Evolutionary conservation across 768 basidiomycete genomes (phyloP).

Genomic region (Gelatoporia subvermispora): DNA sequence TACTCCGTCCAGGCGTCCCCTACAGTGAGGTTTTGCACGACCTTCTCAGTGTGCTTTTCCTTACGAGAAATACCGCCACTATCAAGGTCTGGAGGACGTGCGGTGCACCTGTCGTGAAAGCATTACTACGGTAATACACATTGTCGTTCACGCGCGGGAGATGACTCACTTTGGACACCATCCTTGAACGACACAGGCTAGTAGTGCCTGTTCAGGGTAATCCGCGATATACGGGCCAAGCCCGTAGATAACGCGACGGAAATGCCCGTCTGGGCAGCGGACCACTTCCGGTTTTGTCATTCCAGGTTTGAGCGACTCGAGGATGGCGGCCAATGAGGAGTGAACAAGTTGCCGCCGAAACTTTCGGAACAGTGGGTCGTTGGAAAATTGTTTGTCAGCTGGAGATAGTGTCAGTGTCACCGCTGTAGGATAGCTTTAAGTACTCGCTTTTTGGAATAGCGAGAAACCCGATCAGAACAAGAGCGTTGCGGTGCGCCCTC

Average conservation of each 20-base stretch:
- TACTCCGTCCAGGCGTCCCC: conserved; percentile 1
- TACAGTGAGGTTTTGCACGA: neutral
- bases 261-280: conserved; percentile 23
- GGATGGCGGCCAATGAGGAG: conserved; percentile 3
- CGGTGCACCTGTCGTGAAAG: no score
- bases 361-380: neutral
- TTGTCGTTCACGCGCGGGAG: no score
- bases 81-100: no score
- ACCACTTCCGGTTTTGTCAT: conserved; percentile 14
- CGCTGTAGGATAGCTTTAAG: no score
- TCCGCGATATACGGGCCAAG: conserved; percentile 28
- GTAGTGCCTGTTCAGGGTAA: no score
- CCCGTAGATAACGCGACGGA: conserved; percentile 19
- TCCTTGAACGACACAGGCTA: conserved; percentile 14
- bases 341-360: conserved; percentile 14
- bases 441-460: conserved; percentile 15
- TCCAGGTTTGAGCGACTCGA: conserved; percentile 1
- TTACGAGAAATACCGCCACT: no score
- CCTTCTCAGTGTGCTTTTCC: neutral
- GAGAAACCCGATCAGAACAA: conserved; percentile 12
- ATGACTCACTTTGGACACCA: conserved; percentile 18
- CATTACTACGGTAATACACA: no score
- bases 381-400: no score
- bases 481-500: conserved; percentile 9
- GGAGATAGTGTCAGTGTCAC: no score